These are phyloP conservation scores for Starmerella bombicola DNA, from an alignment of 805 yeast species.

Conservation along the genomic window DNA sequence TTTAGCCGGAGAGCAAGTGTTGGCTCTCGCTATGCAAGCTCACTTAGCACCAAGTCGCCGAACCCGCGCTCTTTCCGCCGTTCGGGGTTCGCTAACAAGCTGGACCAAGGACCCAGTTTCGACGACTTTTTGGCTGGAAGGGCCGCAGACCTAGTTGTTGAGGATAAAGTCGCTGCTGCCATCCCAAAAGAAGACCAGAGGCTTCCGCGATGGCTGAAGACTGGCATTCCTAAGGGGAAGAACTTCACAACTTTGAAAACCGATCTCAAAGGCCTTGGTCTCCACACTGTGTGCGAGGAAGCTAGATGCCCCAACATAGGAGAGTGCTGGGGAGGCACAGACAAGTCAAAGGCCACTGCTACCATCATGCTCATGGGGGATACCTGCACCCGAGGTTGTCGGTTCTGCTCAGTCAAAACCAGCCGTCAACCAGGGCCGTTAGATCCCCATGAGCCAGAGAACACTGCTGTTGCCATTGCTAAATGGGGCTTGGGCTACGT, in stretches of 20 bases:
- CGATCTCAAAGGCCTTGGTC: conserved; percentile 75
- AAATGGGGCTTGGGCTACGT: conserved; percentile 98
- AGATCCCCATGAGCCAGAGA: conserved; percentile 94
- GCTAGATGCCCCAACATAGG: conserved; percentile 99
- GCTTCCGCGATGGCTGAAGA: conserved; percentile 87
- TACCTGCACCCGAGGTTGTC: conserved; percentile 97
- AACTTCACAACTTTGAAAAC: conserved; percentile 66
- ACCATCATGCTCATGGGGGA: conserved; percentile 98
- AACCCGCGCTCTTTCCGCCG: conserved; percentile 6
- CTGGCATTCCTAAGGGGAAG: conserved; percentile 92
- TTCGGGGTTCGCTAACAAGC: conserved; percentile 43
- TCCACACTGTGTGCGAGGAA: conserved; percentile 95
- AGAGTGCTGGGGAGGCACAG: conserved; percentile 98
- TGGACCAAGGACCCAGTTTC: conserved; percentile 81
- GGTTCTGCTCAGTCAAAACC: conserved; percentile 95
- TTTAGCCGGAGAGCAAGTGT: too few relatives aligned
- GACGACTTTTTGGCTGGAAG: conserved; percentile 80
- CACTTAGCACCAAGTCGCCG: conserved; percentile 6
- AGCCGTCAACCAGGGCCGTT: conserved; percentile 74
- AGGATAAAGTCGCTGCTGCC: conserved; percentile 51
- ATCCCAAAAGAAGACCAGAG: conserved; percentile 35
- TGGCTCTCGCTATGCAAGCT: conserved; percentile 8
- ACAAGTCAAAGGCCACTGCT: conserved; percentile 83
- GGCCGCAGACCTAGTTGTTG: conserved; percentile 44
- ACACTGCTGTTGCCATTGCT: conserved; percentile 92